Conservation (phyloP, 345 rosid genomes). For the Clarkia xantiana region DNA sequence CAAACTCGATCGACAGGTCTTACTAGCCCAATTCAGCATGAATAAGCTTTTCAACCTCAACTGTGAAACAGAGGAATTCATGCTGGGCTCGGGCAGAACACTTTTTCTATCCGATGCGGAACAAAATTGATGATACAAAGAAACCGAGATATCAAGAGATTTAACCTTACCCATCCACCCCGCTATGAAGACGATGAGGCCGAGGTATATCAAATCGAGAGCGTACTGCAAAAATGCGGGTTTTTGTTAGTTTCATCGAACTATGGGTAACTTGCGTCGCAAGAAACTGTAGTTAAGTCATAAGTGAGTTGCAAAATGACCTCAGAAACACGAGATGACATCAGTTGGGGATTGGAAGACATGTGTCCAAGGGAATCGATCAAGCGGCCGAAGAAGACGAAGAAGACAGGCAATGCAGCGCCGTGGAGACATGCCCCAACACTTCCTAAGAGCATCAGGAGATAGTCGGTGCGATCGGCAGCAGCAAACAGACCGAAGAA, state of each 20-base stretch:
- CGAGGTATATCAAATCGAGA: constrained; percentile 55
- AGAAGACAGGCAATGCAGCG: constrained; percentile 55
- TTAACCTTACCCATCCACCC: constrained; percentile 51
- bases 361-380: constrained; percentile 55
- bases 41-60: no score
- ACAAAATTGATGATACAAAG: no score
- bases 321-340: constrained; percentile 48
- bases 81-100: no score
- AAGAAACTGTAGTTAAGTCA: neutral
- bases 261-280: neutral
- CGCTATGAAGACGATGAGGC: constrained; percentile 33
- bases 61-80: no score
- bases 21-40: no score
- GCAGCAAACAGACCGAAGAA: constrained; percentile 50
- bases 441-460: constrained; percentile 47
- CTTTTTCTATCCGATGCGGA: no score
- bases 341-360: constrained; percentile 30
- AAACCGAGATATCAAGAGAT: no score
- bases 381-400: constrained; percentile 51
- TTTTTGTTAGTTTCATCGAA: neutral
- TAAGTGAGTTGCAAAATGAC: constrained; percentile 13
- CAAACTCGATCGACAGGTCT: no score
- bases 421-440: constrained; percentile 59
- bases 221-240: constrained; percentile 31
- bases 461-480: constrained; percentile 41